Evolutionary conservation across 2,329 filamentous ascomycete species (phyloP).

Genomic region (Fusarium sp.): DNA sequence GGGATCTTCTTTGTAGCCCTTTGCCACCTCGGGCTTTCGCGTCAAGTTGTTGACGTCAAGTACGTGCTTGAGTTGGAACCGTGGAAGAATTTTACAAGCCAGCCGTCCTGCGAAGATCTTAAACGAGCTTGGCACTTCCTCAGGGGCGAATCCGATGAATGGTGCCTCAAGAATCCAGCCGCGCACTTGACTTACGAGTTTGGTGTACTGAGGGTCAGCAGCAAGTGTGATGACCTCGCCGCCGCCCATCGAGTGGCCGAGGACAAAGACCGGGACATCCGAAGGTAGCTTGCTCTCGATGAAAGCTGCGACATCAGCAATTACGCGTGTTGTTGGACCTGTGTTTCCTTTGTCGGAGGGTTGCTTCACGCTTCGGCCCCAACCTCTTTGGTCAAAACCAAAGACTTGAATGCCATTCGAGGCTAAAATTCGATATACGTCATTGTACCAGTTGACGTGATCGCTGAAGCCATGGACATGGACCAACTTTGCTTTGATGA

Average conservation of each 20-base stretch:
- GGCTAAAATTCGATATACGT: conserved; percentile 79
- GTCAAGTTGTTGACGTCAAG: conserved; percentile 75
- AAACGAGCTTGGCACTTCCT: conserved; percentile 72
- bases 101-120: conserved; percentile 76
- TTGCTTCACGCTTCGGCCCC: conserved; percentile 79
- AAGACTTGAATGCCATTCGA: conserved; percentile 79
- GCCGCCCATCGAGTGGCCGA: conserved; percentile 94
- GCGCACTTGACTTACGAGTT: conserved; percentile 71
- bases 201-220: conserved; percentile 63
- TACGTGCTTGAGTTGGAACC: conserved; percentile 74
- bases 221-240: conserved; percentile 77
- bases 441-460: conserved; percentile 82
- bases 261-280: conserved; percentile 78
- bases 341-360: conserved; percentile 76
- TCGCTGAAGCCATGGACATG: conserved; percentile 94
- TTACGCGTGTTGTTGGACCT: conserved; percentile 78
- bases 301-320: conserved; percentile 84
- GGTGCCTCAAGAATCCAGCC: conserved; percentile 85
- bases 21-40: conserved; percentile 74
- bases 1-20: conserved; percentile 72
- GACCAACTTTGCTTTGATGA: conserved; percentile 77
- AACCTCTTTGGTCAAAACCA: conserved; percentile 88
- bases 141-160: conserved; percentile 79
- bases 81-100: conserved; percentile 75
- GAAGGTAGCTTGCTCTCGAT: conserved; percentile 70